Percentiles rank a stretch among this genome's conserved stretches.
Conservation (phyloP, 78 protist species). For the Cyanophora paradoxa region DNA sequence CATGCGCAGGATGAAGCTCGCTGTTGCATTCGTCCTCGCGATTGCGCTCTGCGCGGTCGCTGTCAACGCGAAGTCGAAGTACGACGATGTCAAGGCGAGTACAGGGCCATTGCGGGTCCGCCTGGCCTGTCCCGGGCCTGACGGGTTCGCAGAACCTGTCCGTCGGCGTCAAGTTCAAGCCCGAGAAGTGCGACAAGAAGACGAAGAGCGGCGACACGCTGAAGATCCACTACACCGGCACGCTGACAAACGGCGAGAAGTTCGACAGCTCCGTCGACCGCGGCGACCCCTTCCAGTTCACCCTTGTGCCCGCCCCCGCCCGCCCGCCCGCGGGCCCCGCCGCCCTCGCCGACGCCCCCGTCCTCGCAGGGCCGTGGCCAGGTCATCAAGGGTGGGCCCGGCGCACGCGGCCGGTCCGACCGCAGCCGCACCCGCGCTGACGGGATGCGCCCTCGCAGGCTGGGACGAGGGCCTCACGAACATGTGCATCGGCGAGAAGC, state of each 20-base stretch:
- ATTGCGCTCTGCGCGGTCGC: too few species aligned
- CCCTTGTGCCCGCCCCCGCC: constrained; percentile 1
- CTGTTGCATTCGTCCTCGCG: too few species aligned
- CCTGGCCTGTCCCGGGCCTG: too few species aligned
- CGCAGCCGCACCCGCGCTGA: too few species aligned
- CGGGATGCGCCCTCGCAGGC: too few species aligned
- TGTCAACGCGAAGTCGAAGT: too few species aligned
- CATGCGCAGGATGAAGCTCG: too few species aligned
- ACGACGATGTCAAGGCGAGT: too few species aligned
- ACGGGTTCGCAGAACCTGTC: too few species aligned
- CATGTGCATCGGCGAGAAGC: constrained; percentile 67
- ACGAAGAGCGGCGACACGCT: constrained; percentile 39
- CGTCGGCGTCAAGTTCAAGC: too few species aligned
- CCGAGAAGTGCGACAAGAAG: constrained; percentile 45
- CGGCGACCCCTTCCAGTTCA: constrained; percentile 16
- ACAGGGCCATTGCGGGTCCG: too few species aligned
- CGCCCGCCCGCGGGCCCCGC: neutral
- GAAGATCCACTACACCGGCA: constrained; percentile 45
- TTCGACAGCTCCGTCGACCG: constrained; percentile 21
- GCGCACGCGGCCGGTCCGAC: constrained; percentile 74
- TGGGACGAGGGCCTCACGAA: constrained; percentile 33
- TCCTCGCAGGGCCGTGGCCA: neutral
- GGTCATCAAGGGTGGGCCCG: constrained; percentile 60
- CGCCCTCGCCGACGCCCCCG: too few species aligned
- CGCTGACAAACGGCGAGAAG: neutral